Percentiles rank a stretch among this genome's conserved stretches.
phyloP scores from a whole-genome alignment of 768 basidiomycete genomes.

The Suillus spraguei region DNA sequence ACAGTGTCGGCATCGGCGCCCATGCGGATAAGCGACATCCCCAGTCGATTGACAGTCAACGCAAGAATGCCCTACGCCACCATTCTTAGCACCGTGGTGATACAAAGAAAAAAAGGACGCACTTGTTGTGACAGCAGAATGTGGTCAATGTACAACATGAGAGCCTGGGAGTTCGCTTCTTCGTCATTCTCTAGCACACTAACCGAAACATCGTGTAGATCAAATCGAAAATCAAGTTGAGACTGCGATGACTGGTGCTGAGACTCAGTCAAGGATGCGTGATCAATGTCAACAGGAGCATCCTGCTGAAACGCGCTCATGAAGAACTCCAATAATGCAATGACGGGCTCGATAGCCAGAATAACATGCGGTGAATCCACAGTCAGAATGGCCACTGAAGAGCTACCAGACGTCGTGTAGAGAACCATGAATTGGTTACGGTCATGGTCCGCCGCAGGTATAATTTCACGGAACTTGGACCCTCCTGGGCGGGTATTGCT shows the following conservation, averaged over 20 bases:
- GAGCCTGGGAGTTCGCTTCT: conserved; percentile 79
- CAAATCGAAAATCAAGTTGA: conserved; percentile 69
- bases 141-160: conserved; percentile 81
- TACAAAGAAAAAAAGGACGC: conserved; percentile 19
- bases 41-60: conserved; percentile 75
- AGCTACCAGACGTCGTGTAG: conserved; percentile 72
- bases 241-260: conserved; percentile 13
- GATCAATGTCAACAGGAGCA: conserved; percentile 17
- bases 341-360: conserved; percentile 89
- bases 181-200: conserved; percentile 86
- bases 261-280: conserved; percentile 18
- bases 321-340: conserved; percentile 87
- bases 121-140: conserved; percentile 93
- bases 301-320: conserved; percentile 50
- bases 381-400: conserved; percentile 79
- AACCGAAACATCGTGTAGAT: conserved; percentile 88
- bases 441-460: conserved; percentile 87
- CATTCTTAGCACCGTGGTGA: conserved; percentile 15
- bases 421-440: conserved; percentile 93
- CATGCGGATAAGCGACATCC: conserved; percentile 95
- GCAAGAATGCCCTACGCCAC: conserved; percentile 74
- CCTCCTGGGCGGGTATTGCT: conserved; percentile 81
- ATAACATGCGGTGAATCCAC: conserved; percentile 93
- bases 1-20: conserved; percentile 80
- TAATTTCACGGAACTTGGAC: conserved; percentile 91